Percentiles rank a stretch among this genome's conserved stretches.
Conservation (phyloP, 2,329 filamentous ascomycete genomes). For the Venturia aucupariae region DNA sequence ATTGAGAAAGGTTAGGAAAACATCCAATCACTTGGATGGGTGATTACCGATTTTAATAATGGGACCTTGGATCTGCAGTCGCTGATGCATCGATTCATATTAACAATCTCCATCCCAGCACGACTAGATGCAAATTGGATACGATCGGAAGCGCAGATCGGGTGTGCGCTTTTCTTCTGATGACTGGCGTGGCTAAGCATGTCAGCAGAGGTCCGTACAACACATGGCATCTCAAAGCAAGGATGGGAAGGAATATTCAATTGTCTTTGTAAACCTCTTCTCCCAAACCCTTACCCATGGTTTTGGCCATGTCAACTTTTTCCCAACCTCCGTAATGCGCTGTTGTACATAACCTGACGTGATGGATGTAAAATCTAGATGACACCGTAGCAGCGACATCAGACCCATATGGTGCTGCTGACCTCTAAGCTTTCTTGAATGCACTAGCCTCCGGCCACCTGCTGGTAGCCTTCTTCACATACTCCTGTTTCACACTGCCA, state of each 20-base stretch:
- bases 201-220: neutral
- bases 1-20: neutral
- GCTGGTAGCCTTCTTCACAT: conserved; percentile 31
- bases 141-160: too few relatives aligned
- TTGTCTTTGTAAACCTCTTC: neutral
- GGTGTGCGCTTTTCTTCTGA: neutral
- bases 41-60: too few relatives aligned
- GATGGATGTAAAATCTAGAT: neutral
- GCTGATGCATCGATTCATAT: too few relatives aligned
- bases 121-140: neutral
- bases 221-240: neutral
- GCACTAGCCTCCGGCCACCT: conserved; percentile 31
- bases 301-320: neutral
- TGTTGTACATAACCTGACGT: neutral
- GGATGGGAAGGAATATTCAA: neutral
- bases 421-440: conserved; percentile 18
- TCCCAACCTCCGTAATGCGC: neutral
- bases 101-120: neutral
- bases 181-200: neutral
- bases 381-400: neutral
- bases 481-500: conserved; percentile 40
- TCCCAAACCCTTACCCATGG: neutral
- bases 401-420: neutral
- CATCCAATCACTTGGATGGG: neutral
- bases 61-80: neutral